Conservation (phyloP, 352 stramenopile species). For the Phytopythium boreale region DNA sequence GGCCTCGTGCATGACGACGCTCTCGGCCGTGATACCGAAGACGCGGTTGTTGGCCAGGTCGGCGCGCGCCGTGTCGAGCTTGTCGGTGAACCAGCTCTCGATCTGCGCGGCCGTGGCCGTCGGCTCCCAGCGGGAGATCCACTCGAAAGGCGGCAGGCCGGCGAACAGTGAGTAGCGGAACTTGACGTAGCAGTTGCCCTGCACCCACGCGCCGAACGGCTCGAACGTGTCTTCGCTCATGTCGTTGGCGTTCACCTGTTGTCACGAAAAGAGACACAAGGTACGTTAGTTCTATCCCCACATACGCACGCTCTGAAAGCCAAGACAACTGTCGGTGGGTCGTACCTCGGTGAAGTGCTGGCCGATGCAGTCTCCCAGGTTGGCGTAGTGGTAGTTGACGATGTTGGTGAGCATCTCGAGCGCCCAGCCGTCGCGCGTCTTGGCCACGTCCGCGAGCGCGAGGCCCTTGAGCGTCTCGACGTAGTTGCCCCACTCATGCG, state of each 20-base stretch:
- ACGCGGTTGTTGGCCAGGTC: slow-evolving; percentile 19
- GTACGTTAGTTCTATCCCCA: background rate
- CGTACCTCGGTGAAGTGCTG: slow-evolving; percentile 15
- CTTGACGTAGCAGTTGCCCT: slow-evolving; percentile 42
- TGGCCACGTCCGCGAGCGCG: slow-evolving; percentile 12
- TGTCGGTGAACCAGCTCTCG: slow-evolving; percentile 25
- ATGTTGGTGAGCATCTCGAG: slow-evolving; percentile 18
- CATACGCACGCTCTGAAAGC: background rate
- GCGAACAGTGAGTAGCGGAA: slow-evolving; percentile 47
- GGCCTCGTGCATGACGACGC: slow-evolving; percentile 15
- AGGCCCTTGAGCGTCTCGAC: slow-evolving; percentile 17
- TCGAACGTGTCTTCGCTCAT: slow-evolving; percentile 14
- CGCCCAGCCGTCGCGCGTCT: slow-evolving; percentile 13
- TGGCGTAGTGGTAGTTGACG: slow-evolving; percentile 34
- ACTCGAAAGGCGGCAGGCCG: slow-evolving; percentile 36
- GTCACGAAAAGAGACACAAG: background rate
- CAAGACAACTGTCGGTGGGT: background rate
- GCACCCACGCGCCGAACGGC: slow-evolving; percentile 15
- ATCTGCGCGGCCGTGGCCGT: slow-evolving; percentile 15
- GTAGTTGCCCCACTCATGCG: slow-evolving; percentile 23
- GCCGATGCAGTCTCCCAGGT: slow-evolving; percentile 23
- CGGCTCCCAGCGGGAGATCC: slow-evolving; percentile 21
- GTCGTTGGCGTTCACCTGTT: slow-evolving; percentile 4
- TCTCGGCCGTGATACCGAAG: slow-evolving; percentile 11
- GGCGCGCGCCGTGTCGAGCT: slow-evolving; percentile 16